Percentiles rank a stretch among this genome's conserved stretches.
These are phyloP conservation scores for Oidiodendron maius DNA, from an alignment of 495 filamentous ascomycete genomes.

Conservation along the genomic window DNA sequence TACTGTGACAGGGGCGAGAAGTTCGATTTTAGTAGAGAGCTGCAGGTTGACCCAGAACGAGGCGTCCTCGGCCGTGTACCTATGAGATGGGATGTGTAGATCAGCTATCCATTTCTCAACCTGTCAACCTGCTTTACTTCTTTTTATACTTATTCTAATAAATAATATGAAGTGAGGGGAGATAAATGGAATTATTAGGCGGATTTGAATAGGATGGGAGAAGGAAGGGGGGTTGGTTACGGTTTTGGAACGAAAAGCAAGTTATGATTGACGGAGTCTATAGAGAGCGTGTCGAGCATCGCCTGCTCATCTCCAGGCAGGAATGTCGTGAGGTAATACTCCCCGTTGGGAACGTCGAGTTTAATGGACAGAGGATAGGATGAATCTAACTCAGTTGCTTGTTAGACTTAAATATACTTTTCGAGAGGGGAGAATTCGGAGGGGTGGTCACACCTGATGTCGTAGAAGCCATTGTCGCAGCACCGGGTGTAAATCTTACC, in stretches of 20 bases:
- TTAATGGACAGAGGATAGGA: conserved; percentile 1
- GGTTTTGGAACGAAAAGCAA: conserved; percentile 12
- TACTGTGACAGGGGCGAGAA: background rate
- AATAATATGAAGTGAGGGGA: background rate
- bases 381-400: too few species aligned
- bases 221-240: background rate
- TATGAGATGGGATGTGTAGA: too few species aligned
- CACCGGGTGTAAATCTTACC: too few species aligned
- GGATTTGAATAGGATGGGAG: background rate
- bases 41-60: conserved; percentile 4
- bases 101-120: too few species aligned
- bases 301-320: conserved; percentile 3
- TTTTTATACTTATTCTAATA: too few species aligned
- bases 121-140: too few species aligned
- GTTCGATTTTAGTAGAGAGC: background rate
- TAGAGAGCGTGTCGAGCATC: conserved; percentile 4
- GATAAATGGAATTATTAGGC: background rate
- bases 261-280: conserved; percentile 9
- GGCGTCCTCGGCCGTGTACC: conserved; percentile 10
- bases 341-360: conserved; percentile 8
- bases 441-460: too few species aligned
- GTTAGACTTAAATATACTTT: too few species aligned
- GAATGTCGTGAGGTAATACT: conserved; percentile 13
- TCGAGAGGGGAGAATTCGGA: too few species aligned
- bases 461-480: too few species aligned